These are phyloP conservation scores for Yarrowia sp. DNA, from an alignment of 805 yeast genomes.

Conservation along the genomic window DNA sequence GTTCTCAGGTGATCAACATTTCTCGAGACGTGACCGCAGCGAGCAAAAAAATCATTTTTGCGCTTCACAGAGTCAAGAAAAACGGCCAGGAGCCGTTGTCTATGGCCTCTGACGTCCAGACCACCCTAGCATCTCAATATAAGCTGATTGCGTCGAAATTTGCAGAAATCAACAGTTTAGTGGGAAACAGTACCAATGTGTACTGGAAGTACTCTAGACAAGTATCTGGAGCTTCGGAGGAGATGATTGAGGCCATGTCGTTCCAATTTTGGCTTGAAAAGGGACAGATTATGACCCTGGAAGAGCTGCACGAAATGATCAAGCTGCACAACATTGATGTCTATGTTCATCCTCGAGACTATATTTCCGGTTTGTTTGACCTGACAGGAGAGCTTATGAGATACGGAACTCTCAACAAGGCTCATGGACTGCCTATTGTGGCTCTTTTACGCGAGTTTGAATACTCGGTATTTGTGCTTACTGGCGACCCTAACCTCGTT, in stretches of 20 bases:
- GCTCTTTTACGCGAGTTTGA: slow-evolving; percentile 5
- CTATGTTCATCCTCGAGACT: slow-evolving; percentile 36
- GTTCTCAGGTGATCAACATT: slow-evolving; percentile 40
- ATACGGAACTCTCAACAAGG: slow-evolving; percentile 38
- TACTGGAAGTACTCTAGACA: slow-evolving; percentile 28
- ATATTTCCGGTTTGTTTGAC: slow-evolving; percentile 44
- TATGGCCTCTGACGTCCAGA: background rate
- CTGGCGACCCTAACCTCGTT: background rate
- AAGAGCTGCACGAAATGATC: slow-evolving; percentile 18
- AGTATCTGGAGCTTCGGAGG: slow-evolving; percentile 33
- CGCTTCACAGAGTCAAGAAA: slow-evolving; percentile 30
- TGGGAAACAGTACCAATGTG: slow-evolving; percentile 5
- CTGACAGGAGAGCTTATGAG: slow-evolving; percentile 46
- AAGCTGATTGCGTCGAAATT: background rate
- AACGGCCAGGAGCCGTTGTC: background rate
- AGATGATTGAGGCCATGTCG: slow-evolving; percentile 33
- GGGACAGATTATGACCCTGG: slow-evolving; percentile 27
- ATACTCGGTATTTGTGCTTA: background rate
- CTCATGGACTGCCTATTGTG: background rate
- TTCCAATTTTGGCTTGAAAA: slow-evolving; percentile 30
- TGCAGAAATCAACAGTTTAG: slow-evolving; percentile 1
- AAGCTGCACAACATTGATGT: background rate
- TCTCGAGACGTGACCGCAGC: slow-evolving; percentile 42
- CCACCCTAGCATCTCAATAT: background rate
- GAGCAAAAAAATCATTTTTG: slow-evolving; percentile 41